These are phyloP conservation scores for Sphaerulina vaccinii DNA, from an alignment of 2,329 filamentous ascomycete genomes.

Conservation along the genomic window DNA sequence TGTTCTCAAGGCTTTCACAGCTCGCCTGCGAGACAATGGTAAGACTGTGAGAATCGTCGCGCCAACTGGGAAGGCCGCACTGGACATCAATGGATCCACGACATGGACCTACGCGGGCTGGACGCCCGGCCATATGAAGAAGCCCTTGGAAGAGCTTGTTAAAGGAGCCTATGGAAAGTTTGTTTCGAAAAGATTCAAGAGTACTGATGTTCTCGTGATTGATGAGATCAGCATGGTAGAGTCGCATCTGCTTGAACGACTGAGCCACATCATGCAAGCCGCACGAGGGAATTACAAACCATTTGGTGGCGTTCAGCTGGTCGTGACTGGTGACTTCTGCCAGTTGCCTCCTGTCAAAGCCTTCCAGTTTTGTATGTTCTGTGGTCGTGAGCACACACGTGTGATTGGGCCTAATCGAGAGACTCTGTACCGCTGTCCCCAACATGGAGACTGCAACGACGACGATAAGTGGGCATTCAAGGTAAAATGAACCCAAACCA, in stretches of 20 bases:
- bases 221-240: slow-evolving; percentile 68
- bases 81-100: slow-evolving; percentile 57
- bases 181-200: slow-evolving; percentile 40
- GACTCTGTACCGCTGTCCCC: slow-evolving; percentile 35
- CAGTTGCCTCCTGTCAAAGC: slow-evolving; percentile 61
- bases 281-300: slow-evolving; percentile 12
- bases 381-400: slow-evolving; percentile 40
- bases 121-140: slow-evolving; percentile 50
- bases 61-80: slow-evolving; percentile 59
- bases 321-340: slow-evolving; percentile 56
- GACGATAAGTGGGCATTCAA: slow-evolving; percentile 63
- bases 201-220: slow-evolving; percentile 59
- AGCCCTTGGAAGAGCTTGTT: slow-evolving; percentile 35
- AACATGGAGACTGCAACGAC: slow-evolving; percentile 45
- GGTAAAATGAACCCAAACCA: too few species aligned
- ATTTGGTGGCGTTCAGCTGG: slow-evolving; percentile 42
- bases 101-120: slow-evolving; percentile 60
- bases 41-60: slow-evolving; percentile 54
- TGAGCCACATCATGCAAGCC: slow-evolving; percentile 30
- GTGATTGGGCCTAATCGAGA: slow-evolving; percentile 26
- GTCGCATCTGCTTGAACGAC: slow-evolving; percentile 53
- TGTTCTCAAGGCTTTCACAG: slow-evolving; percentile 52
- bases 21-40: slow-evolving; percentile 37
- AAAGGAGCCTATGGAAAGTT: slow-evolving; percentile 37
- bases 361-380: slow-evolving; percentile 53